These are phyloP conservation scores for Conticribra guillardii DNA, from an alignment of 108 stramenopile species.

Conservation along the genomic window DNA sequence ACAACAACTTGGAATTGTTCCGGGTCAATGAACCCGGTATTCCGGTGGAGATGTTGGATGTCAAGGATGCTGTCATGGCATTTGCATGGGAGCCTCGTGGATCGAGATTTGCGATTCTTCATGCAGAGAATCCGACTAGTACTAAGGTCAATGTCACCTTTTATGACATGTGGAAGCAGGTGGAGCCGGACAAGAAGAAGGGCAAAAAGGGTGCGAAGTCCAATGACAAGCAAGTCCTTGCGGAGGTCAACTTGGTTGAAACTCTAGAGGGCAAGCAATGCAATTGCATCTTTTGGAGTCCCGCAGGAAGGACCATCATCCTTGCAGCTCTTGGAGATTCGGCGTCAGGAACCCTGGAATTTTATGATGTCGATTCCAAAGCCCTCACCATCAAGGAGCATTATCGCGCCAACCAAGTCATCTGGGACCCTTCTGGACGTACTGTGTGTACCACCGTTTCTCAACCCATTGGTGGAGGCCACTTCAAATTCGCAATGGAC, in stretches of 20 bases:
- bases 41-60: conserved; percentile 96
- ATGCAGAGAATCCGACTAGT: conserved; percentile 90
- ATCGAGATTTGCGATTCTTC: conserved; percentile 88
- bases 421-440: conserved; percentile 96
- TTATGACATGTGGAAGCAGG: conserved; percentile 85
- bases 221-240: conserved; percentile 49
- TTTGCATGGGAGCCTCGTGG: conserved; percentile 96
- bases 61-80: conserved; percentile 92
- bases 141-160: conserved; percentile 92
- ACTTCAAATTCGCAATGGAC: conserved; percentile 97
- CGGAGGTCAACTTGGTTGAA: conserved; percentile 82
- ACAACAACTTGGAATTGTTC: conserved; percentile 96
- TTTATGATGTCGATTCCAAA: conserved; percentile 94
- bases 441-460: conserved; percentile 89
- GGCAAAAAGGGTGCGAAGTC: conserved; percentile 45
- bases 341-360: conserved; percentile 87
- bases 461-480: conserved; percentile 92
- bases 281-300: conserved; percentile 95
- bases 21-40: conserved; percentile 85
- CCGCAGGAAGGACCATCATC: conserved; percentile 88
- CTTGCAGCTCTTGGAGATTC: conserved; percentile 92
- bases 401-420: conserved; percentile 91
- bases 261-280: conserved; percentile 87
- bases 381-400: conserved; percentile 86
- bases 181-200: conserved; percentile 62